Evolutionary conservation across 2,329 filamentous ascomycete genomes (phyloP).

Genomic region (Fusarium sarcochroum): DNA sequence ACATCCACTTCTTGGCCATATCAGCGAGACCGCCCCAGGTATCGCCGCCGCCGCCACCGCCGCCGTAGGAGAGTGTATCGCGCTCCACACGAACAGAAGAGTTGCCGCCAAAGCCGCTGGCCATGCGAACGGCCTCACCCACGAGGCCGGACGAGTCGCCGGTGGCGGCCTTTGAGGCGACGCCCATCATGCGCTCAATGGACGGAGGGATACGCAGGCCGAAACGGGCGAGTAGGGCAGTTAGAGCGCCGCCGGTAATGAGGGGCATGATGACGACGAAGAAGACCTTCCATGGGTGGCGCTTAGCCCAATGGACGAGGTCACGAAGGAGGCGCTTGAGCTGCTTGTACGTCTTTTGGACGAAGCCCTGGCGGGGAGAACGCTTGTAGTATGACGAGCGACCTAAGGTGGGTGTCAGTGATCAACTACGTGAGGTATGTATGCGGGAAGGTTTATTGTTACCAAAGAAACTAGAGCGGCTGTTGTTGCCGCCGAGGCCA

Average conservation of each 20-base stretch:
- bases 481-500: conserved; percentile 60
- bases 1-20: conserved; percentile 62
- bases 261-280: conserved; percentile 89
- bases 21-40: conserved; percentile 56
- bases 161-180: conserved; percentile 64
- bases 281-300: conserved; percentile 90
- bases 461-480: conserved; percentile 63
- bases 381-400: conserved; percentile 81
- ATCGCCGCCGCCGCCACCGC: conserved; percentile 48
- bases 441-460: conserved; percentile 51
- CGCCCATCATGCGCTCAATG: conserved; percentile 71
- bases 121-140: conserved; percentile 69
- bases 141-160: conserved; percentile 66
- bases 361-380: conserved; percentile 84
- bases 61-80: conserved; percentile 54
- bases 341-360: conserved; percentile 79
- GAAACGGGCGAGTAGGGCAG: conserved; percentile 82
- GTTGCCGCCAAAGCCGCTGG: conserved; percentile 53
- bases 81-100: conserved; percentile 52
- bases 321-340: conserved; percentile 85
- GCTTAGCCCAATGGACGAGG: conserved; percentile 83
- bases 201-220: conserved; percentile 80
- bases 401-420: conserved; percentile 50
- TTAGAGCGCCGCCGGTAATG: conserved; percentile 85
- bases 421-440: neutral